Evolutionary conservation across 225 moss, liverwort and hornwort genomes (phyloP), one percentile per base, ranked within the genome.

Genomic region (Ulota crispa): DNA sequence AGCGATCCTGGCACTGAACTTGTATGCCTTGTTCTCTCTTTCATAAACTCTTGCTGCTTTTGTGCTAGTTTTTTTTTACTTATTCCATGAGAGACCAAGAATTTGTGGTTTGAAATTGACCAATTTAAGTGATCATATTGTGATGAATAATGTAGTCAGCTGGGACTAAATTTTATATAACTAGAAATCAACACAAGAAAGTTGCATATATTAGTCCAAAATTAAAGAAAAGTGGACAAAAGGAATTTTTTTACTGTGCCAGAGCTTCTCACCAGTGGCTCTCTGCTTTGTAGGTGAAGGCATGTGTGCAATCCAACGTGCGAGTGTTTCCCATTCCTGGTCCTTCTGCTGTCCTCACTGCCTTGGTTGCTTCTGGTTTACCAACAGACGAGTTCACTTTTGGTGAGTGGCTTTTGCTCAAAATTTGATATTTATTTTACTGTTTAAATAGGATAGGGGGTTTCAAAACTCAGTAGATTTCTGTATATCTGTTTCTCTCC

Each of bases 1-100:
- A 95, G 99, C 42, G 99, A 99, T 88, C 99, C 99, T 79, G 99
- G 99, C 75, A 89, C 88, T 85, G 92, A 94, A 57, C 91, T 99
- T 87, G 99, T 99, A 94, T 18, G 81, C 37, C 8, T 68, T 9
- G 3, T 78, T 42, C 27, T 76, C 42, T 66, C 73, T 34, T 43
- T 19, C 45, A 7, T 6, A 4, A 26, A 1, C 47, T 15, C 62
- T 61, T 77, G 47, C 52, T 65, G 57, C 77, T 68, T n/a, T 11
- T 45, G 7, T 9, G 23, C 6, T 36, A 28, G 39, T 8, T 7
- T 26, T 52, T 53, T 59, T 26, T 64, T 26, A 32, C 64, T 20
- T 19, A 9, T 30, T 30, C 30, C 16, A 18, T 18, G 30, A 63
- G 8, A 18, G 32, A 32, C 31, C 18, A 63, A 63, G 16, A 32